Evolutionary conservation across 805 yeast genomes (phyloP).

Genomic region (Candida nonsorbophila): DNA sequence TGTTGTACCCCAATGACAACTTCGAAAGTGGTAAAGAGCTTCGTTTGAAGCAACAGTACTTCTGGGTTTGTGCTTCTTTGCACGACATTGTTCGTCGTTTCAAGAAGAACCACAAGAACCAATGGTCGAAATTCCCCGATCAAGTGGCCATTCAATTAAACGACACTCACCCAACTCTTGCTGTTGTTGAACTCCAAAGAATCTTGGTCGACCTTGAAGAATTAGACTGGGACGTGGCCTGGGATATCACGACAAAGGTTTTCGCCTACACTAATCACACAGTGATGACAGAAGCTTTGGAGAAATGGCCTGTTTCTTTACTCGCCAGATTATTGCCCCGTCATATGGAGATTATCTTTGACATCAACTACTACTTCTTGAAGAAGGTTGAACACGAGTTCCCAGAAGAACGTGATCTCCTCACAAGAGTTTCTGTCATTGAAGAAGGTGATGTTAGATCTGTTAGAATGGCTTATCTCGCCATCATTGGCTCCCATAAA

Average conservation of each 20-base stretch:
- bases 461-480: slow-evolving; percentile 88
- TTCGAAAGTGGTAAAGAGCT: slow-evolving; percentile 87
- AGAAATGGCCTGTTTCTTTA: slow-evolving; percentile 89
- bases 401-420: slow-evolving; percentile 67
- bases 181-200: slow-evolving; percentile 85
- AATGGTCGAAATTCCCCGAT: slow-evolving; percentile 82
- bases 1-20: slow-evolving; percentile 89
- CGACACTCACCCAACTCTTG: slow-evolving; percentile 92
- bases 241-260: slow-evolving; percentile 74
- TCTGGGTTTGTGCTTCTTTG: slow-evolving; percentile 94
- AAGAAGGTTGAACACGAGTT: slow-evolving; percentile 68
- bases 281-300: slow-evolving; percentile 90
- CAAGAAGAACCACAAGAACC: slow-evolving; percentile 62
- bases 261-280: slow-evolving; percentile 95
- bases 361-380: slow-evolving; percentile 74
- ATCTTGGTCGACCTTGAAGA: slow-evolving; percentile 80
- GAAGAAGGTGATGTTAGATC: slow-evolving; percentile 80
- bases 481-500: slow-evolving; percentile 86
- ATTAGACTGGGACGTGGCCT: slow-evolving; percentile 76
- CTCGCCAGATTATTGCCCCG: slow-evolving; percentile 79
- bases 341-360: slow-evolving; percentile 86
- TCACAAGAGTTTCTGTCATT: slow-evolving; percentile 72
- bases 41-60: slow-evolving; percentile 90
- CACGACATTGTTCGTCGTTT: slow-evolving; percentile 88
- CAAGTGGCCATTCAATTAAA: slow-evolving; percentile 88